Conservation (phyloP, 2,329 filamentous ascomycete genomes). For the Aspergillus sp. region DNA sequence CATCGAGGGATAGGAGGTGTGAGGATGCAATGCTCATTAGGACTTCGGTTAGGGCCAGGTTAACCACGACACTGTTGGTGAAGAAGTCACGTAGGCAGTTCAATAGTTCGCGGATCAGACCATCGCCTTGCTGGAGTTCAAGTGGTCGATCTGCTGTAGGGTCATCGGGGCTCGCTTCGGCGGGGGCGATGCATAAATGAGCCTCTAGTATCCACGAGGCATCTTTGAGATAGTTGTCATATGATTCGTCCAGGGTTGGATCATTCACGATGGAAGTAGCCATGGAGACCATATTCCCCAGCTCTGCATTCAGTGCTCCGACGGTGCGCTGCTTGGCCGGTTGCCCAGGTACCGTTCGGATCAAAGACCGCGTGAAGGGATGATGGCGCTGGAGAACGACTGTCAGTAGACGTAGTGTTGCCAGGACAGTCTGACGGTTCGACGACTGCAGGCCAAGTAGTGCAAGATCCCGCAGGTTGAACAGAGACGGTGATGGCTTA, state of each 20-base stretch:
- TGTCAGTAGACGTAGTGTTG: slow-evolving; percentile 80
- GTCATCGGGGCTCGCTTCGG: slow-evolving; percentile 31
- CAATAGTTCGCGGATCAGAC: slow-evolving; percentile 47
- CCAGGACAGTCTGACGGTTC: slow-evolving; percentile 82
- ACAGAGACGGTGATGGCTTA: slow-evolving; percentile 72
- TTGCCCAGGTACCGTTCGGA: slow-evolving; percentile 50
- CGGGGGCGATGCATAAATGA: slow-evolving; percentile 26
- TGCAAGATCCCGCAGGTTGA: slow-evolving; percentile 88
- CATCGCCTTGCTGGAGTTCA: slow-evolving; percentile 59
- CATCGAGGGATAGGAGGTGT: slow-evolving; percentile 74
- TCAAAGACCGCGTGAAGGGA: slow-evolving; percentile 64
- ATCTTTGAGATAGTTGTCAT: slow-evolving; percentile 39
- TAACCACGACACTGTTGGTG: slow-evolving; percentile 83
- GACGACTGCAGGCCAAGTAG: slow-evolving; percentile 75
- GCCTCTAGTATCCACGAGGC: slow-evolving; percentile 48
- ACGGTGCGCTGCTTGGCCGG: slow-evolving; percentile 27
- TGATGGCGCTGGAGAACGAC: slow-evolving; percentile 83
- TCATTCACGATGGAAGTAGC: slow-evolving; percentile 33
- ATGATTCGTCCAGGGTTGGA: slow-evolving; percentile 35
- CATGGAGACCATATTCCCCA: slow-evolving; percentile 32
- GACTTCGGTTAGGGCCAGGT: slow-evolving; percentile 77
- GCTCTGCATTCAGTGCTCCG: slow-evolving; percentile 35
- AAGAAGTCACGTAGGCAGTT: slow-evolving; percentile 70
- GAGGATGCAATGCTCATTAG: slow-evolving; percentile 78
- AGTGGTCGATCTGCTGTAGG: slow-evolving; percentile 54